Evolutionary conservation across 495 filamentous ascomycete species (phyloP).

Genomic region (Aspergillus affinis): DNA sequence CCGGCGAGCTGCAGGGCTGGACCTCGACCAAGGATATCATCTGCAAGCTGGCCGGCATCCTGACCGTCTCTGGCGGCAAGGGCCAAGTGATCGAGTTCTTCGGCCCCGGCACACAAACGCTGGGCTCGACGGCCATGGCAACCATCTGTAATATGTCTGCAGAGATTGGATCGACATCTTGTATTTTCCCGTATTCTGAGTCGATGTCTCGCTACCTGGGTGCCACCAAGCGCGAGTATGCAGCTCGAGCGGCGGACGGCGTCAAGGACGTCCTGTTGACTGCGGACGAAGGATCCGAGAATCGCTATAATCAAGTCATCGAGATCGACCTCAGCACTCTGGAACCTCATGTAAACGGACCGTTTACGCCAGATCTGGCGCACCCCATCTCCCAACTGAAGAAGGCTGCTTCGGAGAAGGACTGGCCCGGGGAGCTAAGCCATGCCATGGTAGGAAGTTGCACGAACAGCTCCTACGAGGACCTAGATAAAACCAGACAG

Average conservation of each 20-base stretch:
- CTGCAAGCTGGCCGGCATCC: slow-evolving; percentile 83
- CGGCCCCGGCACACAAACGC: slow-evolving; percentile 66
- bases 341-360: slow-evolving; percentile 92
- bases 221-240: slow-evolving; percentile 75
- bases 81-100: slow-evolving; percentile 86
- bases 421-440: slow-evolving; percentile 62
- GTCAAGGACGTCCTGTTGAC: slow-evolving; percentile 68
- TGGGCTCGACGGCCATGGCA: slow-evolving; percentile 56
- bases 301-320: slow-evolving; percentile 73
- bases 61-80: slow-evolving; percentile 89
- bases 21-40: slow-evolving; percentile 88
- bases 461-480: slow-evolving; percentile 92
- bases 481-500: slow-evolving; percentile 80
- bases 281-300: slow-evolving; percentile 69
- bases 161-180: slow-evolving; percentile 87
- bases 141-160: slow-evolving; percentile 70
- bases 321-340: slow-evolving; percentile 83
- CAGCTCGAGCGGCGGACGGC: slow-evolving; percentile 70
- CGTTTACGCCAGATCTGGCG: slow-evolving; percentile 90
- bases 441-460: slow-evolving; percentile 64
- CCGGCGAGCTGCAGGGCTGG: slow-evolving; percentile 79
- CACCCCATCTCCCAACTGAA: slow-evolving; percentile 89
- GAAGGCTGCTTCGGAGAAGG: slow-evolving; percentile 73
- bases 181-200: slow-evolving; percentile 87
- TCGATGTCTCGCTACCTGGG: slow-evolving; percentile 81